Evolutionary conservation across 306 rosid species (phyloP).

Genomic region (Prunus mira): DNA sequence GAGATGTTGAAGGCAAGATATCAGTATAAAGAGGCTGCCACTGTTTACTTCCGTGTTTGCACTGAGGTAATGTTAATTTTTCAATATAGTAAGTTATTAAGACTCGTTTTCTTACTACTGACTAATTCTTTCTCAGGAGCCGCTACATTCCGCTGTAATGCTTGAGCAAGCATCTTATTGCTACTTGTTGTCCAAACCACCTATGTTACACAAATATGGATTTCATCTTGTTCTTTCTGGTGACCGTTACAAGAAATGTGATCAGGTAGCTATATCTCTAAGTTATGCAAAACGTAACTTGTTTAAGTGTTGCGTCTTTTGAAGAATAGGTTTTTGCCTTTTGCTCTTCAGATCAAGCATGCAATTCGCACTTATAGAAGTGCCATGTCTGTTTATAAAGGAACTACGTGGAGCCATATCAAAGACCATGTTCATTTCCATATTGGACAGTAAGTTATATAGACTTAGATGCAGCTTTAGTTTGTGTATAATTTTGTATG

Average conservation of each 20-base stretch:
- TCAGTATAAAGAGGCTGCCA: slow-evolving; percentile 85
- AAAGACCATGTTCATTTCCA: slow-evolving; percentile 92
- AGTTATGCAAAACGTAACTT: slow-evolving; percentile 1
- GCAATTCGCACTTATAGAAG: slow-evolving; percentile 88
- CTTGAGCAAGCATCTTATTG: slow-evolving; percentile 99
- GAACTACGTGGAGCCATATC: slow-evolving; percentile 83
- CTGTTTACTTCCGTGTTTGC: slow-evolving; percentile 87
- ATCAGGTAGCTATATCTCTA: slow-evolving; percentile 59
- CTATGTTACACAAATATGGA: slow-evolving; percentile 91
- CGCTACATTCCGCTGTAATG: slow-evolving; percentile 90
- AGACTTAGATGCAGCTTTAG: slow-evolving; percentile 16
- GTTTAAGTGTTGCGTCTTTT: slow-evolving; percentile 16
- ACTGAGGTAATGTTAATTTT: slow-evolving; percentile 64
- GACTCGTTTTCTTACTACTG: slow-evolving; percentile 30
- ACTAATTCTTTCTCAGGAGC: slow-evolving; percentile 57
- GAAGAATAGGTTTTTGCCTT: slow-evolving; percentile 18
- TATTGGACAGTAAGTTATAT: slow-evolving; percentile 84
- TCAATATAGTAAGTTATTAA: slow-evolving; percentile 4
- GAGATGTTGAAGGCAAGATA: slow-evolving; percentile 90
- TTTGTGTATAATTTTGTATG: not conserved
- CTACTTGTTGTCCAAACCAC: slow-evolving; percentile 82
- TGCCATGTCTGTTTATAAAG: slow-evolving; percentile 77
- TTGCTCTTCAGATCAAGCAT: slow-evolving; percentile 70
- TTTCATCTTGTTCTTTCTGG: slow-evolving; percentile 99
- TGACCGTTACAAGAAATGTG: slow-evolving; percentile 89